Percentiles rank a stretch among this genome's conserved stretches.
phyloP scores from a whole-genome alignment of 345 rosid species.

The Camelina neglecta region DNA sequence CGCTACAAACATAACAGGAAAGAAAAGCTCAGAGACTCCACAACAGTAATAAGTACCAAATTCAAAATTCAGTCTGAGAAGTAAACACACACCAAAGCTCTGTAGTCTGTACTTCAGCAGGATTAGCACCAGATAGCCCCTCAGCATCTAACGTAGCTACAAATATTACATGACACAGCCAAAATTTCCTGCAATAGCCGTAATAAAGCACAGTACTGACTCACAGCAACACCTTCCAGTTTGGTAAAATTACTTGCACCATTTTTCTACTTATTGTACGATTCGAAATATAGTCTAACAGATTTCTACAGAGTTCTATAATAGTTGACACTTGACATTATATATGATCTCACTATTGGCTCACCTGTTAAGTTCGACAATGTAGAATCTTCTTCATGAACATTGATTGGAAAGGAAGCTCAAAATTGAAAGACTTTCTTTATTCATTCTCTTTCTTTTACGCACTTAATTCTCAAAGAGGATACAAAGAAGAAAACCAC shows the following conservation, averaged over 20 bases:
- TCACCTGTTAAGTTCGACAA: too few species aligned
- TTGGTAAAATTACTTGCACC: conserved; percentile 81
- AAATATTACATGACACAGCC: not conserved
- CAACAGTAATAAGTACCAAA: too few species aligned
- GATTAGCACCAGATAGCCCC: too few species aligned
- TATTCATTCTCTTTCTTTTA: not conserved
- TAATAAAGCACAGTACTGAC: conserved; percentile 86
- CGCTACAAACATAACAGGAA: too few species aligned
- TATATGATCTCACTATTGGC: too few species aligned
- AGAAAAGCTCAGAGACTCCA: too few species aligned
- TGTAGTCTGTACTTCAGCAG: too few species aligned
- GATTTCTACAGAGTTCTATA: not conserved
- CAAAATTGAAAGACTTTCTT: not conserved
- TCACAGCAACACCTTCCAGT: conserved; percentile 98
- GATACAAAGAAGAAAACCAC: not conserved
- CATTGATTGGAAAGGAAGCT: not conserved
- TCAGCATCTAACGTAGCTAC: too few species aligned
- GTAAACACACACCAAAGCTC: too few species aligned
- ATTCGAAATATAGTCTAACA: conserved; percentile 13
- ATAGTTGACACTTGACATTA: not conserved
- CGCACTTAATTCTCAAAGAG: not conserved
- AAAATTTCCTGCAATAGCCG: conserved; percentile 79
- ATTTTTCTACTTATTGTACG: conserved; percentile 31
- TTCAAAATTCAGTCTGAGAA: too few species aligned
- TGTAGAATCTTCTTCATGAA: too few species aligned